phyloP scores from a whole-genome alignment of 2,329 filamentous ascomycete genomes.

The Calonectria pauciramosa region DNA sequence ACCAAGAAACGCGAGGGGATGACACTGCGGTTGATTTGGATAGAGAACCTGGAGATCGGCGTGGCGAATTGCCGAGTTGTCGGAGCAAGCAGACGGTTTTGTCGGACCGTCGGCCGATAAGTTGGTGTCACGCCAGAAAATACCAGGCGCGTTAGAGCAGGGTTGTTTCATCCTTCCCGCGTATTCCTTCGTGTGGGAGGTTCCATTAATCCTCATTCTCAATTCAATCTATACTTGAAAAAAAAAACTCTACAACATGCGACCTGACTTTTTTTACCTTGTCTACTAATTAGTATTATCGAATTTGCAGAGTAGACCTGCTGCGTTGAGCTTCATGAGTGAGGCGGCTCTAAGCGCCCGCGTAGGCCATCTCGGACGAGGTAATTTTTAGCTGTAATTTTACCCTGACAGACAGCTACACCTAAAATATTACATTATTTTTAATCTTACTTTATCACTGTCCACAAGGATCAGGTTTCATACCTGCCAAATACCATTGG shows the following conservation, averaged over 20 bases:
- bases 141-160: not conserved
- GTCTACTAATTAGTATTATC: not conserved
- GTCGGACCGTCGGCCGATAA: not conserved
- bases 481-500: not conserved
- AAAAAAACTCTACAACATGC: not conserved
- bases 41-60: not conserved
- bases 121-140: not conserved
- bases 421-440: constrained; percentile 7
- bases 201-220: not conserved
- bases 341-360: not conserved
- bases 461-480: not conserved
- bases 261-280: not conserved
- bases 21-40: not conserved
- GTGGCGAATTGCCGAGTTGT: not conserved
- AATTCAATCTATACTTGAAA: not conserved
- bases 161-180: not conserved
- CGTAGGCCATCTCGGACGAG: not conserved
- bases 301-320: not conserved
- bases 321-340: not conserved
- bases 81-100: not conserved
- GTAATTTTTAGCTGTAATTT: not conserved
- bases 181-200: not conserved
- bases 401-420: not conserved
- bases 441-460: constrained; percentile 9
- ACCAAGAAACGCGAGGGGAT: not conserved